These are phyloP conservation scores for Chenopodium berlandieri DNA, from an alignment of 148 eudicot species.

Conservation along the genomic window DNA sequence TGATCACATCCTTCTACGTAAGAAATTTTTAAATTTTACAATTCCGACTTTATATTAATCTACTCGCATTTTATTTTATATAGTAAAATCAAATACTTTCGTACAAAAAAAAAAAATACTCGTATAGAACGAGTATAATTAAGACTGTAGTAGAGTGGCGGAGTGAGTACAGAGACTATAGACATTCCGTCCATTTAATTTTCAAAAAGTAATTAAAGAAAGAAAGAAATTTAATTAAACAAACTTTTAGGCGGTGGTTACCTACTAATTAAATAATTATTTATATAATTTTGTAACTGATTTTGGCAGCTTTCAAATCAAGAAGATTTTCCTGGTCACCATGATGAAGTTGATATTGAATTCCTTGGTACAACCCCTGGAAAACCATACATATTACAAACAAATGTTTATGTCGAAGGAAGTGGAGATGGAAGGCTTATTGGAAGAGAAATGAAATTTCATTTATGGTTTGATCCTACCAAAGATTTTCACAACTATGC, in stretches of 20 bases:
- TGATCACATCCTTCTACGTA: slow-evolving; percentile 88
- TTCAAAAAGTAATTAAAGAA: too few relatives aligned
- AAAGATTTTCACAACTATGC: slow-evolving; percentile 83
- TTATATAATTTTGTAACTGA: not conserved
- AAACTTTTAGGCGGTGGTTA: not conserved
- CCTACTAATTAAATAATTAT: not conserved
- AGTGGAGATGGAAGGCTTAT: slow-evolving; percentile 88
- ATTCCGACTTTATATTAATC: not conserved
- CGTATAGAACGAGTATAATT: too few relatives aligned
- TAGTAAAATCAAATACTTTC: too few relatives aligned
- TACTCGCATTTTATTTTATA: not conserved
- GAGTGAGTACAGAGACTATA: too few relatives aligned
- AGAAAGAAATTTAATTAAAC: too few relatives aligned
- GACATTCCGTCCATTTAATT: too few relatives aligned
- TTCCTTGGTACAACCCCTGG: slow-evolving; percentile 89
- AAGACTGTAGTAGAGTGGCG: too few relatives aligned
- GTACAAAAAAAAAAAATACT: too few relatives aligned
- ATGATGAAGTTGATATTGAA: slow-evolving; percentile 91
- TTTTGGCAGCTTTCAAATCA: slow-evolving; percentile 69
- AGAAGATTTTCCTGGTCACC: slow-evolving; percentile 86
- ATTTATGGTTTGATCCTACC: slow-evolving; percentile 95
- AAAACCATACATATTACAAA: slow-evolving; percentile 76
- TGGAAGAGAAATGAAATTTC: slow-evolving; percentile 87
- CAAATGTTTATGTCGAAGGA: slow-evolving; percentile 79
- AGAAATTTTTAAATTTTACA: not conserved